phyloP scores from a whole-genome alignment of 2,329 filamentous ascomycete genomes.

The Fusarium sp. region DNA sequence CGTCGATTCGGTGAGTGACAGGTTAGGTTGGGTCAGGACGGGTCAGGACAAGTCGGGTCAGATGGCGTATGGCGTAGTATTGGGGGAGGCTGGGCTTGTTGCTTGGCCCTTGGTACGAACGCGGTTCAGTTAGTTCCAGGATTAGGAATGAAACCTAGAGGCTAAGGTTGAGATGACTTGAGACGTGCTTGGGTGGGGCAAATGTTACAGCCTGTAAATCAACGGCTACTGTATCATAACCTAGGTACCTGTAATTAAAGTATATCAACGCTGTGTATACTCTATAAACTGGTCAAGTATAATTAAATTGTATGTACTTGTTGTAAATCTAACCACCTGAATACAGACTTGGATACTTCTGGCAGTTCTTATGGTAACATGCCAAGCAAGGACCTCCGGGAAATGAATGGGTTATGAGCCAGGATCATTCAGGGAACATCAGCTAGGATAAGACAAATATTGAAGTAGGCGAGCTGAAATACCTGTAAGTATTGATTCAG shows the following conservation, averaged over 20 bases:
- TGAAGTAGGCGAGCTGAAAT: slow-evolving; percentile 7
- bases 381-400: not conserved
- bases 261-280: not conserved
- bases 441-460: slow-evolving; percentile 35
- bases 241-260: too few species aligned
- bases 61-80: slow-evolving; percentile 29
- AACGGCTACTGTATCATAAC: not conserved
- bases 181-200: slow-evolving; percentile 47
- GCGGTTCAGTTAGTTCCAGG: slow-evolving; percentile 47
- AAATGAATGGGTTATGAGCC: slow-evolving; percentile 16
- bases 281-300: not conserved
- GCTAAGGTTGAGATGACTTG: slow-evolving; percentile 17
- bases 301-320: not conserved
- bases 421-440: slow-evolving; percentile 25
- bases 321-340: not conserved
- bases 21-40: slow-evolving; percentile 13
- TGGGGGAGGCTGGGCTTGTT: slow-evolving; percentile 42
- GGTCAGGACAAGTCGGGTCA: slow-evolving; percentile 4
- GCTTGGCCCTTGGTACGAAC: slow-evolving; percentile 30
- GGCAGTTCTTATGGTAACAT: not conserved
- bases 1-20: slow-evolving; percentile 26
- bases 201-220: slow-evolving; percentile 15
- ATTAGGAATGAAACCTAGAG: slow-evolving; percentile 47
- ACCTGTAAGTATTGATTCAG: not conserved
- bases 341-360: too few species aligned